phyloP scores from a whole-genome alignment of 352 stramenopile genomes.

The Phytophthora pini region DNA sequence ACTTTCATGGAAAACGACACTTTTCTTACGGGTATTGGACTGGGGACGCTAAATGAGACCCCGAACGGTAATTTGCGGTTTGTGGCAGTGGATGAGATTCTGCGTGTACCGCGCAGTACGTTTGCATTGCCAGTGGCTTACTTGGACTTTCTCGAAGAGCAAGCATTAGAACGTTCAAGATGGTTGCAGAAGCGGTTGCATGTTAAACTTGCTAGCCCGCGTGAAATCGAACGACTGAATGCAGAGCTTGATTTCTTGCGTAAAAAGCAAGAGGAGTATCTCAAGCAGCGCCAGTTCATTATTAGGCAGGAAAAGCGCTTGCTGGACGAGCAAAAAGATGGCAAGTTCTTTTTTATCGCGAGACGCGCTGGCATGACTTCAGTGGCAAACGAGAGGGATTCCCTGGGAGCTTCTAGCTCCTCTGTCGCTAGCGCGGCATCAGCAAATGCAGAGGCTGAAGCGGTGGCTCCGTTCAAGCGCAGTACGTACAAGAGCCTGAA shows the following conservation, averaged over 20 bases:
- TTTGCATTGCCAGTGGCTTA: constrained; percentile 79
- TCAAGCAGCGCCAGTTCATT: constrained; percentile 78
- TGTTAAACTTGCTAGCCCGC: constrained; percentile 16
- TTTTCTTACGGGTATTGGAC: constrained; percentile 52
- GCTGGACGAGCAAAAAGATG: constrained; percentile 58
- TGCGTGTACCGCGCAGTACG: constrained; percentile 74
- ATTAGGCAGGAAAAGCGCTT: constrained; percentile 77
- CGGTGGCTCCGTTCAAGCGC: constrained; percentile 77
- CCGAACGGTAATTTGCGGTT: constrained; percentile 47
- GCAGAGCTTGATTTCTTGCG: constrained; percentile 69
- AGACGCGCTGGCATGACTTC: constrained; percentile 32
- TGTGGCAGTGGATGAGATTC: constrained; percentile 80
- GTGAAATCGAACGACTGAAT: constrained; percentile 42
- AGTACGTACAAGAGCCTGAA: constrained; percentile 87
- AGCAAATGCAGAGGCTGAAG: constrained; percentile 30
- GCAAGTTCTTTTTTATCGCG: constrained; percentile 47
- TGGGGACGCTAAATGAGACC: constrained; percentile 37
- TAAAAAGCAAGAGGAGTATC: constrained; percentile 76
- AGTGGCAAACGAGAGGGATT: constrained; percentile 29
- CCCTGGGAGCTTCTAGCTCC: constrained; percentile 15
- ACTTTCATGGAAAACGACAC: constrained; percentile 72
- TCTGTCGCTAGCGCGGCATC: constrained; percentile 21
- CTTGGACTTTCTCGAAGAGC: constrained; percentile 76
- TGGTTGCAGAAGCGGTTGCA: constrained; percentile 59
- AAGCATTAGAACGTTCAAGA: constrained; percentile 59